Conservation (phyloP, 345 rosid species). For the Eucalyptus regnans region DNA sequence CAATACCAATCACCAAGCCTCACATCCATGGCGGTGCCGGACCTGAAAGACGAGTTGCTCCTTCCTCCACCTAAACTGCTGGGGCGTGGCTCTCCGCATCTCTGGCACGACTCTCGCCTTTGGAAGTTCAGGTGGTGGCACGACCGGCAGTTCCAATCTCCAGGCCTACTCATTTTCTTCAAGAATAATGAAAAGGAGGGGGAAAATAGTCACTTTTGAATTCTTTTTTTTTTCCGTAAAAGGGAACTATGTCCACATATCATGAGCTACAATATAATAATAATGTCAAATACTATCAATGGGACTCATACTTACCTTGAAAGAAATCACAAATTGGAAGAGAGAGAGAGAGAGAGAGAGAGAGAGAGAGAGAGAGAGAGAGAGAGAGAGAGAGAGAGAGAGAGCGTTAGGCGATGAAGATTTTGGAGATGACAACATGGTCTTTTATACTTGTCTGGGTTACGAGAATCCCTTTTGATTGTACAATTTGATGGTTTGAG, state of each 20-base stretch:
- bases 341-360: neutral
- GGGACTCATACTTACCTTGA: neutral
- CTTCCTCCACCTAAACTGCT: slow-evolving; percentile 23
- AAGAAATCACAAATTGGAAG: neutral
- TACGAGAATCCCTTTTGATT: neutral
- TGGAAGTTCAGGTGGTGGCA: slow-evolving; percentile 86
- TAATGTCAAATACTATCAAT: neutral
- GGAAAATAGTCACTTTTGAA: neutral
- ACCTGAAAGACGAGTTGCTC: slow-evolving; percentile 19
- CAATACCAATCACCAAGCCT: slow-evolving; percentile 98
- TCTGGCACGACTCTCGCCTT: slow-evolving; percentile 74
- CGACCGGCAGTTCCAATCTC: slow-evolving; percentile 86
- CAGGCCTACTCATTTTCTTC: slow-evolving; percentile 51
- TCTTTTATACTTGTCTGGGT: neutral
- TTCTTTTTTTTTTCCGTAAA: too few species aligned
- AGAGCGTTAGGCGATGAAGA: neutral
- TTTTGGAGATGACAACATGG: neutral
- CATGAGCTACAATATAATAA: neutral
- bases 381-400: neutral
- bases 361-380: neutral
- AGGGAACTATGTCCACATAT: neutral
- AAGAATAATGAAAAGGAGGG: neutral
- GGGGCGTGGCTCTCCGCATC: slow-evolving; percentile 33
- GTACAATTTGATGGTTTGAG: neutral
- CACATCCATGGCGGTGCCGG: slow-evolving; percentile 76